These are phyloP conservation scores for Groenewaldozyma tartarivorans DNA, from an alignment of 805 yeast genomes.

Conservation along the genomic window DNA sequence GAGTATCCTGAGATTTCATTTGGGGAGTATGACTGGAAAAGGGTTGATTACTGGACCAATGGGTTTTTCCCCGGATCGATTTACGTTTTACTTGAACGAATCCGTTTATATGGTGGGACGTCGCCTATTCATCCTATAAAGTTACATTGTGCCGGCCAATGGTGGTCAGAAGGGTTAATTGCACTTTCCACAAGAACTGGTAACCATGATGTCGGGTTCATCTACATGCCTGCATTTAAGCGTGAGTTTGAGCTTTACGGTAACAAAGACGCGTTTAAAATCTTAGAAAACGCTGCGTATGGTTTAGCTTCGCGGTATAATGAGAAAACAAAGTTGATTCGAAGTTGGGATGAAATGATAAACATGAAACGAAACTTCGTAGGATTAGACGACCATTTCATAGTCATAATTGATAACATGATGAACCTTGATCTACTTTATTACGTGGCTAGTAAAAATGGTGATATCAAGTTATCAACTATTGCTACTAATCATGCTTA, in stretches of 20 bases:
- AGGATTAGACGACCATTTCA: slow-evolving; percentile 16
- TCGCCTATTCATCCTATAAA: background rate
- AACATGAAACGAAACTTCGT: slow-evolving; percentile 13
- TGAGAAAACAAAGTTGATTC: slow-evolving; percentile 19
- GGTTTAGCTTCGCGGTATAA: slow-evolving; percentile 21
- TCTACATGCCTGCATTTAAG: slow-evolving; percentile 20
- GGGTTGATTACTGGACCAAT: background rate
- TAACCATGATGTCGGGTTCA: slow-evolving; percentile 25
- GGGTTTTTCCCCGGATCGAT: slow-evolving; percentile 6
- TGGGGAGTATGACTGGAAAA: background rate
- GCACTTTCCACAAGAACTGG: slow-evolving; percentile 11
- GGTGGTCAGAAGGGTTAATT: slow-evolving; percentile 3
- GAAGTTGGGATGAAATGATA: slow-evolving; percentile 23
- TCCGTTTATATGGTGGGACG: background rate
- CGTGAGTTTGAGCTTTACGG: slow-evolving; percentile 20
- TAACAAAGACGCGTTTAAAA: slow-evolving; percentile 13
- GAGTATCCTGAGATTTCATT: background rate
- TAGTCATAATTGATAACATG: slow-evolving; percentile 22
- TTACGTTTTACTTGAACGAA: slow-evolving; percentile 1
- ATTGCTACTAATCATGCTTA: slow-evolving; percentile 26
- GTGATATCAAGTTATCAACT: slow-evolving; percentile 20
- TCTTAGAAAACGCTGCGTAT: slow-evolving; percentile 20
- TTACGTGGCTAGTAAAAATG: slow-evolving; percentile 21
- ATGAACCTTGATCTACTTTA: slow-evolving; percentile 22
- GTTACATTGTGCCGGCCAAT: slow-evolving; percentile 1